Conservation (phyloP, 805 yeast species). For the Ogataea wickerhamii region DNA sequence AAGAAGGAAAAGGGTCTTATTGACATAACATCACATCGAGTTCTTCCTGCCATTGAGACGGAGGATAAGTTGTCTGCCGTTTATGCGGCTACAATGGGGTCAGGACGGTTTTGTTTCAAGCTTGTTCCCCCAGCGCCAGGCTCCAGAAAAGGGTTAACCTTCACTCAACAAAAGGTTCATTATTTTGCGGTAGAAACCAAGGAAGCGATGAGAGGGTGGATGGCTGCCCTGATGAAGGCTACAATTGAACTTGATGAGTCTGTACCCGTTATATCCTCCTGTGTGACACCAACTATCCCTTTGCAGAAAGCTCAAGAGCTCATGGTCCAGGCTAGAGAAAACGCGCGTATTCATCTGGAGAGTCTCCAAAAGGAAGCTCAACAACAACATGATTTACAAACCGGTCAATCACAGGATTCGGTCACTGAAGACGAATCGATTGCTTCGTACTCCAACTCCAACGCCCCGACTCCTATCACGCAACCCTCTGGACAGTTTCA, state of each 20-base stretch:
- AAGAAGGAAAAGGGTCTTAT: constrained; percentile 86
- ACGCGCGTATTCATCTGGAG: constrained; percentile 52
- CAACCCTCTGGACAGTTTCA: constrained; percentile 21
- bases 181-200: constrained; percentile 91
- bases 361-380: constrained; percentile 35
- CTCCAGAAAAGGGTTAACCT: constrained; percentile 87
- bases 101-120: constrained; percentile 91
- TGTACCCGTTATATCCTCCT: constrained; percentile 87
- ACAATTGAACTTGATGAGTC: constrained; percentile 94
- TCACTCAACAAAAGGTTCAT: constrained; percentile 94
- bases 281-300: constrained; percentile 93
- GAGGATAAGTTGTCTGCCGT: constrained; percentile 79
- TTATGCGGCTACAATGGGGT: constrained; percentile 90
- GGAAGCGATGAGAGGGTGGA: constrained; percentile 94
- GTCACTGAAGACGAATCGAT: constrained; percentile 19
- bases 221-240: constrained; percentile 90
- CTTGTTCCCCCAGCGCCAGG: constrained; percentile 98
- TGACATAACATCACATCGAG: constrained; percentile 93
- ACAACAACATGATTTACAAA: constrained; percentile 2
- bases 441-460: constrained; percentile 11
- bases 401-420: constrained; percentile 5
- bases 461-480: constrained; percentile 21
- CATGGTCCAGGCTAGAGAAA: constrained; percentile 77
- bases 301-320: constrained; percentile 82
- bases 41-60: constrained; percentile 68